Base-by-base conservation (phyloP, 2,329 filamentous ascomycete species). In the Lizonia empirigonia region DNA sequence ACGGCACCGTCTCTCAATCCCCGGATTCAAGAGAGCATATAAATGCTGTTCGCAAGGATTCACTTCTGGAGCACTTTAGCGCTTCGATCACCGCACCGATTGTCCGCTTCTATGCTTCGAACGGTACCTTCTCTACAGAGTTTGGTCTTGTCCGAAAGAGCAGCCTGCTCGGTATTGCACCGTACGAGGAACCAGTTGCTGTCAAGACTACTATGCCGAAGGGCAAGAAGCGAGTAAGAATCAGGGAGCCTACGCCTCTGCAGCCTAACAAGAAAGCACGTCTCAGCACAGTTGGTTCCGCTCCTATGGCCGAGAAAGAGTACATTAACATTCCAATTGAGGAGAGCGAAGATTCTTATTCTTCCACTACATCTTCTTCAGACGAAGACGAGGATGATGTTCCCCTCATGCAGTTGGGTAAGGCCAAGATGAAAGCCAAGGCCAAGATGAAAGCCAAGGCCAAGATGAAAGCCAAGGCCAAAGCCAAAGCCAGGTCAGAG, bases 91-190 rank as follows among this genome's bases (percentile, higher is more conserved):
- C 58, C 1, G 33, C 60, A 34, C 68, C 68, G 1, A 42, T 49
- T 18, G 44, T 64, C 32, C 53, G 47, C 1, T 80, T 78, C 56
- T 67, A 78, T 50, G 23, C 60, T 7, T 50, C 55, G 3, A 76
- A 63, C 24, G 77, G 78, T 4, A 80, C 78, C 0, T 80, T 80
- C 58, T 75, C 73, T 2, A 80, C 78, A 0, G 65, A 74, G n/a
- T 70, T 70, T 30, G 42, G 38, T 2, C 10, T 37, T 15, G 27
- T 50, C 20, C 40, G 33, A 29, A 16, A 15, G 3, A 15, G 12
- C 13, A 40, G 46, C 15, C 9, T 37, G 13, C 68, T 69, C 22
- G 16, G 23, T 18, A 6, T 36, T 9, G 27, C 16, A 6, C 29
- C 19, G 6, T 15, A 19, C 2, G 6, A 23, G n/a, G 23, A 32